Conservation (phyloP, 257 asterid genomes). For the Cinchona pubescens region DNA sequence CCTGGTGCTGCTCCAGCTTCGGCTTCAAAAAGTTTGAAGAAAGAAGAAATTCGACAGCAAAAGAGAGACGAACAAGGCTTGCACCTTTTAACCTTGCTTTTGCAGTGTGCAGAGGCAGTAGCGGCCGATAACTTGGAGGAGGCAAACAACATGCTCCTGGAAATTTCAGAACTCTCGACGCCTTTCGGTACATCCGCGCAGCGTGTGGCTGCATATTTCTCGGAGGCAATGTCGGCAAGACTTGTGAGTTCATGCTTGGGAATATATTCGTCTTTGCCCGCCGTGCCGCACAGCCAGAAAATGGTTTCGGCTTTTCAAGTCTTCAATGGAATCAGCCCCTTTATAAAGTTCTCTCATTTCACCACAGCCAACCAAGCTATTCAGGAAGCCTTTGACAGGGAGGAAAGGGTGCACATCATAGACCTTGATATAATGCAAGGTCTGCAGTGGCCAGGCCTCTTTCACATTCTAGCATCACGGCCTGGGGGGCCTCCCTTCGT, state of each 20-base stretch:
- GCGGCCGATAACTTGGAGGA: slow-evolving; percentile 75
- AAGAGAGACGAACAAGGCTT: slow-evolving; percentile 85
- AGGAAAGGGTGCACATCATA: slow-evolving; percentile 85
- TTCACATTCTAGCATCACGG: slow-evolving; percentile 81
- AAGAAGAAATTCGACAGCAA: slow-evolving; percentile 53
- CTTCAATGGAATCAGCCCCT: slow-evolving; percentile 92
- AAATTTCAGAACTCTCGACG: slow-evolving; percentile 82
- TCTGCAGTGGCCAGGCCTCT: slow-evolving; percentile 94
- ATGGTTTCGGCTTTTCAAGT: slow-evolving; percentile 86
- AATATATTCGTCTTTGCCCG: slow-evolving; percentile 68
- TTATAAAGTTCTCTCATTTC: slow-evolving; percentile 89
- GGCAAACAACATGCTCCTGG: slow-evolving; percentile 71
- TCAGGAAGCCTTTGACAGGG: slow-evolving; percentile 93
- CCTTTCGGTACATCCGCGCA: slow-evolving; percentile 97
- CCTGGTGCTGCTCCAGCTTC: slow-evolving; percentile 24
- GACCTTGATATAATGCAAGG: slow-evolving; percentile 99
- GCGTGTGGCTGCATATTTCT: slow-evolving; percentile 97
- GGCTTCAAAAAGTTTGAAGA: slow-evolving; percentile 32
- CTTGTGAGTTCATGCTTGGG: slow-evolving; percentile 85
- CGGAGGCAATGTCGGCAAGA: slow-evolving; percentile 94
- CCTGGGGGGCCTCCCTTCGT: slow-evolving; percentile 95
- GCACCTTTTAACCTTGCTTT: slow-evolving; percentile 66
- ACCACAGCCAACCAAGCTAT: slow-evolving; percentile 97
- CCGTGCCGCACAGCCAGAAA: slow-evolving; percentile 64
- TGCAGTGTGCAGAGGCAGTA: slow-evolving; percentile 91